These are phyloP conservation scores for Paraphaeosphaeria sporulosa DNA, from an alignment of 2,329 filamentous ascomycete genomes.

Conservation along the genomic window DNA sequence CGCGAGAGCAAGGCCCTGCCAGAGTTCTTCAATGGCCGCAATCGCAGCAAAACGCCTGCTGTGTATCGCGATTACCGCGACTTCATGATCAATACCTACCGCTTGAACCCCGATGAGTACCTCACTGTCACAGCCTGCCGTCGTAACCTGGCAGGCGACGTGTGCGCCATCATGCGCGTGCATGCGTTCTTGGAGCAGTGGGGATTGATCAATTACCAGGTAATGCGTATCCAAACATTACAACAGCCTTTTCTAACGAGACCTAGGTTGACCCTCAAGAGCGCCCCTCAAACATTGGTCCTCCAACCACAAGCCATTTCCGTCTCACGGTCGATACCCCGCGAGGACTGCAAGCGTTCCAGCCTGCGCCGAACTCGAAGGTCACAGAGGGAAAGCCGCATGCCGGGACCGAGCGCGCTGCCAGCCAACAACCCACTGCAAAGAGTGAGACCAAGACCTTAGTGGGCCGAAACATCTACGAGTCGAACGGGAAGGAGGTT, in stretches of 20 bases:
- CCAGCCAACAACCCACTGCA: slow-evolving; percentile 68
- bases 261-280: slow-evolving; percentile 91
- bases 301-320: slow-evolving; percentile 97
- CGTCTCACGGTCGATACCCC: slow-evolving; percentile 95
- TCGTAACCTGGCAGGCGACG: slow-evolving; percentile 93
- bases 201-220: slow-evolving; percentile 99
- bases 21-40: slow-evolving; percentile 98
- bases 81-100: slow-evolving; percentile 99
- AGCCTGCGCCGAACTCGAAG: slow-evolving; percentile 80
- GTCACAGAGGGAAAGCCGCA: slow-evolving; percentile 67
- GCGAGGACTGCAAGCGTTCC: slow-evolving; percentile 91
- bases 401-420: slow-evolving; percentile 74
- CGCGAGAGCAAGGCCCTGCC: slow-evolving; percentile 94
- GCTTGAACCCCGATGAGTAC: slow-evolving; percentile 94
- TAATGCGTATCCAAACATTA: slow-evolving; percentile 51
- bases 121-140: slow-evolving; percentile 96
- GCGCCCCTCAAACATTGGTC: slow-evolving; percentile 91
- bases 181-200: slow-evolving; percentile 98
- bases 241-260: slow-evolving; percentile 12
- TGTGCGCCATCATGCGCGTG: slow-evolving; percentile 98
- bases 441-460: slow-evolving; percentile 92
- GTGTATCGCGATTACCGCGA: slow-evolving; percentile 99
- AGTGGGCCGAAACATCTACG: slow-evolving; percentile 93
- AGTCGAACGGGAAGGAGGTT: slow-evolving; percentile 86
- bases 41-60: slow-evolving; percentile 95